Base-by-base conservation (phyloP, 2,329 filamentous ascomycete genomes). In the Claviceps sp. region DNA sequence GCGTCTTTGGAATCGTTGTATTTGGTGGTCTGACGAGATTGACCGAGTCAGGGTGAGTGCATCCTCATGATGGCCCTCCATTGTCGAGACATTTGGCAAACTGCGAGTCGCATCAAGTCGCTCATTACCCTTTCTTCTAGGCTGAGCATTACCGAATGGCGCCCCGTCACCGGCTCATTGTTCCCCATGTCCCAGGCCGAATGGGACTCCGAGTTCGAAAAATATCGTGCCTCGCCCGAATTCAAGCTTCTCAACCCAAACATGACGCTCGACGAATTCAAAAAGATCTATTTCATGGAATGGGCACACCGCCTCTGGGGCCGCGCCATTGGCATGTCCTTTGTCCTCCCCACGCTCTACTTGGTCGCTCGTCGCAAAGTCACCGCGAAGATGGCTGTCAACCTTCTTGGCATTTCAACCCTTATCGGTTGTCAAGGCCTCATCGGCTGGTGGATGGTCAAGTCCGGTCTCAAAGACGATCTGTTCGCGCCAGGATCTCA, bases 371-470 rank as follows among this genome's bases (percentile, higher is more conserved):
- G 85, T 44, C 81, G 85, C 57, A 80, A 81, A 55, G 90, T 97
- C 45, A 86, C 87, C 23, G 75, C 75, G 50, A 80, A 79, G 50
- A 94, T 95, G 83, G 83, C 88, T 16, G 66, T 75, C 59, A 84
- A 86, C 56, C 75, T 98, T 14, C 71, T 81, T 42, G 91, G 89
- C 13, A 97, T 98, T 56, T 87, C 88, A 44, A 80, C 78, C 47
- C 75, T 97, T 60, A 96, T 98, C 61, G 93, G 88, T 51, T 93
- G 95, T 67, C 93, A 98, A 68, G 93, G 93, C 45, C 80, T 93
- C 62, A 83, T 98, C 57, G 93, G 93, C 51, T 98, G 93, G 93
- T 98, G 93, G 89, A 98, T 98, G 93, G 93, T 98, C 60, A 94
- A 94, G 69, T 94, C 87, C 11, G 93, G 93, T 1, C 75, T 98